These are phyloP conservation scores for Mycosarcoma mackinlayi DNA, from an alignment of 1,284 basidiomycete genomes.

Conservation along the genomic window DNA sequence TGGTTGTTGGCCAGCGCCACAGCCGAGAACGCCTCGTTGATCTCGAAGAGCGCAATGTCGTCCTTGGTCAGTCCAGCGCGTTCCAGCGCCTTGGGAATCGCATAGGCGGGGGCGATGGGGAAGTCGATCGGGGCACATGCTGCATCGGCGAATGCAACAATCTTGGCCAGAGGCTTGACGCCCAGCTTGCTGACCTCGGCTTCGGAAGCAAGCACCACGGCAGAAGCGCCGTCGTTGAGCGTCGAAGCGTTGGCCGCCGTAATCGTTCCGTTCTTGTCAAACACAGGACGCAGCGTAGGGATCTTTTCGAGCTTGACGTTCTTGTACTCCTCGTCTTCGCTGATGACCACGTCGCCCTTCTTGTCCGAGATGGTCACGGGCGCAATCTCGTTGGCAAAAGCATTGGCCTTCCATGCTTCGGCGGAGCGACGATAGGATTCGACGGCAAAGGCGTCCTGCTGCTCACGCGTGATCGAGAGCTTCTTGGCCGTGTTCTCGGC, in stretches of 20 bases:
- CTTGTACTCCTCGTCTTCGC: conserved; percentile 97
- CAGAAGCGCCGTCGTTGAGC: conserved; percentile 70
- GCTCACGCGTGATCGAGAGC: conserved; percentile 68
- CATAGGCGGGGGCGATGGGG: conserved; percentile 91
- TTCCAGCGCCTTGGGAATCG: conserved; percentile 88
- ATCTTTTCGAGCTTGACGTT: conserved; percentile 70
- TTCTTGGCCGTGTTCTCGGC: conserved; percentile 70
- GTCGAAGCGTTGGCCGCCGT: conserved; percentile 71
- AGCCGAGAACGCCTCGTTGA: conserved; percentile 78
- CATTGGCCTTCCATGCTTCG: conserved; percentile 86
- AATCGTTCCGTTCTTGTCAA: conserved; percentile 70
- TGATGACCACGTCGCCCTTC: conserved; percentile 84
- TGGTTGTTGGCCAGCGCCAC: conserved; percentile 68
- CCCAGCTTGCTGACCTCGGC: conserved; percentile 66
- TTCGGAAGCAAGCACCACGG: conserved; percentile 68
- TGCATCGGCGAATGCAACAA: conserved; percentile 85
- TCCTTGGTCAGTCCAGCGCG: conserved; percentile 83
- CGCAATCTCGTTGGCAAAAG: conserved; percentile 87
- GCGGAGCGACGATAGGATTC: conserved; percentile 94
- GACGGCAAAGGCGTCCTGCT: conserved; percentile 78
- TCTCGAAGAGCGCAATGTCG: conserved; percentile 92
- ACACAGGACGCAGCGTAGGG: conserved; percentile 69
- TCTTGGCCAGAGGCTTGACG: conserved; percentile 69
- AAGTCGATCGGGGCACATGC: conserved; percentile 97
- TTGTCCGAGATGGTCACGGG: conserved; percentile 81